Base-by-base conservation (phyloP, 2,329 filamentous ascomycete species). In the Colletotrichum sidae region DNA sequence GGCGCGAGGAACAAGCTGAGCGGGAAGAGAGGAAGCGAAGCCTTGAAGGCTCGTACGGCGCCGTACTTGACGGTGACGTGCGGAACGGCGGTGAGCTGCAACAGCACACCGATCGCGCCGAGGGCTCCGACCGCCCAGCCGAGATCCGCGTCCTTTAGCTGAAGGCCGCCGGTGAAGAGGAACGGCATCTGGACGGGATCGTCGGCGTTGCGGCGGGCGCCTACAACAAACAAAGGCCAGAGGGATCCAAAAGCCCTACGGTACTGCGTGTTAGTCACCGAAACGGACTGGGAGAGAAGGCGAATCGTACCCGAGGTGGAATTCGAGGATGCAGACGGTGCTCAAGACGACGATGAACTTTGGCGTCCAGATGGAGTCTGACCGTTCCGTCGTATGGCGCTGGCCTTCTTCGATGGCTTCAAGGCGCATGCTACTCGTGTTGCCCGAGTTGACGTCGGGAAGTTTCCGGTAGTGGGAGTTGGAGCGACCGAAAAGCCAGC, bases 221-320 rank as follows among this genome's bases (percentile, higher is more conserved):
- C 53, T 2, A 55, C 53, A 13, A 55, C 53, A 8, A 55, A 55
- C 6, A 55, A 17, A 34, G 53, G 41, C 53, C 53, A 55, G 8
- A 55, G 41, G 9, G 53, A 55, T 2, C 53, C 53, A 11, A 55
- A 55, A 4, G 41, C 53, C 3, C 53, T 55, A 7, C 4, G 4
- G 25, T 25, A 25, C 25, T 25, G 25, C 25, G 25, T 25, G 25
- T 25, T 25, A 25, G 25, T 5, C 25, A 25, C 25, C 25, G 4
- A 25, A 25, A 4, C 25, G 25, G 4, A 4, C 1, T 5, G 25
- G 25, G 25, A 25, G 1, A 25, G 25, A 25, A 25, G 25, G 4
- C 4, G 25, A 5, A 4, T 25, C 41, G 34, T 4, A 55, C 53
- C 53, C 53, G 2, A 55, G 53, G n/a, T 55, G 53, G 15, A 55